phyloP scores from a whole-genome alignment of 2,329 filamentous ascomycete species.

The Microcera coccophila region DNA sequence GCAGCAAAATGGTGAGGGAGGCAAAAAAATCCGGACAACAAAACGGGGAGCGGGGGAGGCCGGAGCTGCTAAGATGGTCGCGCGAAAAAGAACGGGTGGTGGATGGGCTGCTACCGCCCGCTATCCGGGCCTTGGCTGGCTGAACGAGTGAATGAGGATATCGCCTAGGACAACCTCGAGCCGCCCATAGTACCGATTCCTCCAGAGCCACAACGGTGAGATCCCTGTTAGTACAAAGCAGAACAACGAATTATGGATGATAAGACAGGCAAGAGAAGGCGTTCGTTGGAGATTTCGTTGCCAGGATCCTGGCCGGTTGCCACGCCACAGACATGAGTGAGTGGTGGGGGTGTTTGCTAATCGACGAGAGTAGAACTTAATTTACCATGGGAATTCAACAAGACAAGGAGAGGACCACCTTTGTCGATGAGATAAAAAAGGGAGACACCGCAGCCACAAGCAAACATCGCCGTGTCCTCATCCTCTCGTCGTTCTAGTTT shows the following conservation, averaged over 20 bases:
- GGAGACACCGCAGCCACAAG: constrained; percentile 1
- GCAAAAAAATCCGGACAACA: background rate
- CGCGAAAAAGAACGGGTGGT: no score
- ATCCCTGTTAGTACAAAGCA: background rate
- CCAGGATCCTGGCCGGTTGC: constrained; percentile 11
- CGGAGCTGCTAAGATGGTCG: no score
- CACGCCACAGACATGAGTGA: constrained; percentile 22
- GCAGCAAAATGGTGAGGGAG: background rate
- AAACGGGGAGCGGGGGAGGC: no score
- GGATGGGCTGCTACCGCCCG: background rate
- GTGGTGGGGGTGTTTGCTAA: constrained; percentile 23
- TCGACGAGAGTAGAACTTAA: constrained; percentile 23
- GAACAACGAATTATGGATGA: background rate
- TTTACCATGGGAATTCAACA: constrained; percentile 13
- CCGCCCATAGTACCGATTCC: background rate
- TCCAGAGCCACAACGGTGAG: no score
- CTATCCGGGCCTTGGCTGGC: background rate
- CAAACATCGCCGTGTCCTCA: no score
- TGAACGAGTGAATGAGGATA: background rate
- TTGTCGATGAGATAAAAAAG: constrained; percentile 7
- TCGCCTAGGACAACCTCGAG: background rate
- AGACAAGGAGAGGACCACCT: background rate
- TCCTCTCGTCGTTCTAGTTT: background rate
- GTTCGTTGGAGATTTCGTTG: background rate
- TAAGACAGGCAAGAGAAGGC: background rate